phyloP scores from a whole-genome alignment of 2,329 filamentous ascomycete species.

The Diaporthe nobilis region DNA sequence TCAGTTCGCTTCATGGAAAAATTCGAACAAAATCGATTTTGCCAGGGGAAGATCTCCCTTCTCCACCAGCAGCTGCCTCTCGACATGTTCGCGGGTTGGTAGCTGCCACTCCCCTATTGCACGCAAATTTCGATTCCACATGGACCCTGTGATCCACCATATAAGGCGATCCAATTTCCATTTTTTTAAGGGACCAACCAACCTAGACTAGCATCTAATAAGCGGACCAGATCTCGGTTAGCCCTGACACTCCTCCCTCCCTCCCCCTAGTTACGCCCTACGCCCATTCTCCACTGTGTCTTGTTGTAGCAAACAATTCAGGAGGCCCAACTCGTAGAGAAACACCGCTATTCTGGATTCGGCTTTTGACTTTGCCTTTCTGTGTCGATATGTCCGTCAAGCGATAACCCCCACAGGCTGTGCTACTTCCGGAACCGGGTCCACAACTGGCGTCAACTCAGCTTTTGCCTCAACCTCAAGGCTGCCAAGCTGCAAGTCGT shows the following conservation, averaged over 20 bases:
- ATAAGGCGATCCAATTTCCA: not conserved
- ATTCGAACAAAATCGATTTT: not conserved
- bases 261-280: too few species aligned
- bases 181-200: not conserved
- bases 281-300: not conserved
- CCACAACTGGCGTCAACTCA: conserved; percentile 64
- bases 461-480: conserved; percentile 85
- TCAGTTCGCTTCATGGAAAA: not conserved
- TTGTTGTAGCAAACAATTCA: not conserved
- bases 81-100: not conserved
- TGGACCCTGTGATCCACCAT: conserved; percentile 1
- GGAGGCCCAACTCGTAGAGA: too few species aligned
- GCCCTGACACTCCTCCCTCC: not conserved
- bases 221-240: conserved; percentile 2
- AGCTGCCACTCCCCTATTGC: not conserved
- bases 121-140: not conserved
- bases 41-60: not conserved
- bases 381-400: not conserved
- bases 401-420: not conserved
- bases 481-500: conserved; percentile 84
- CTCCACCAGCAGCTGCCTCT: not conserved
- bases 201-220: not conserved
- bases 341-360: not conserved
- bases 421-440: conserved; percentile 55
- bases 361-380: not conserved